These are phyloP conservation scores for Polyporus arcularius DNA, from an alignment of 768 basidiomycete genomes.

Conservation along the genomic window DNA sequence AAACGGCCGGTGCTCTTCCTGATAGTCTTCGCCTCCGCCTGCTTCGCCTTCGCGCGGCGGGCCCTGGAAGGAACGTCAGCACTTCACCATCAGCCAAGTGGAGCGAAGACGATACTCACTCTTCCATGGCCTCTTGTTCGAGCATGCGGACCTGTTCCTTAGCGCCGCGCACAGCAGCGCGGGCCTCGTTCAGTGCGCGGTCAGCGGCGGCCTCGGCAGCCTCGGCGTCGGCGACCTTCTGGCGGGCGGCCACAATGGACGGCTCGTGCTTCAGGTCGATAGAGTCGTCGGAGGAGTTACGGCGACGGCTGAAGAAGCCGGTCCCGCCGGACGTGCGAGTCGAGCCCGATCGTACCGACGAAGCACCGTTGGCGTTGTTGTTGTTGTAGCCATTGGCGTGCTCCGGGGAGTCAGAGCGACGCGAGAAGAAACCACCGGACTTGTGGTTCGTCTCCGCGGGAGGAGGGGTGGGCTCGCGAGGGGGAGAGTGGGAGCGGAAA, in stretches of 20 bases:
- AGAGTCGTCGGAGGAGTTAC: conserved; percentile 25
- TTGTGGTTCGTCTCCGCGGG: conserved; percentile 20
- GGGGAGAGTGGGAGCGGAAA: conserved; percentile 22
- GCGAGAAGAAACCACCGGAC: conserved; percentile 28
- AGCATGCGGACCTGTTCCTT: conserved; percentile 47
- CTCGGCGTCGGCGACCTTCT: conserved; percentile 53
- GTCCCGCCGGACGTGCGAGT: conserved; percentile 6
- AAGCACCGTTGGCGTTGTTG: neutral
- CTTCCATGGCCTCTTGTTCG: conserved; percentile 53
- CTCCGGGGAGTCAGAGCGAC: conserved; percentile 18
- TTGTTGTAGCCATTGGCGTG: conserved; percentile 5
- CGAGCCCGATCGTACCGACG: conserved; percentile 10
- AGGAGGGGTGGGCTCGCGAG: conserved; percentile 16
- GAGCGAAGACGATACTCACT: conserved; percentile 38
- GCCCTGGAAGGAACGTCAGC: conserved; percentile 35
- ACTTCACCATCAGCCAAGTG: neutral
- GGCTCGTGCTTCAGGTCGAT: conserved; percentile 41
- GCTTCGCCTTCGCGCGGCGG: conserved; percentile 52
- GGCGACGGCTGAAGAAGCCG: conserved; percentile 29
- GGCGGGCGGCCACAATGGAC: conserved; percentile 46
- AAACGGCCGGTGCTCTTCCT: conserved; percentile 49
- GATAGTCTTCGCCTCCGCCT: conserved; percentile 51
- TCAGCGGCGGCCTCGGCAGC: conserved; percentile 54
- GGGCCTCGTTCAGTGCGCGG: conserved; percentile 46
- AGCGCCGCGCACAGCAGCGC: conserved; percentile 48